Evolutionary conservation across 2,329 filamentous ascomycete species (phyloP).

Genomic region (Orbilia javanica): DNA sequence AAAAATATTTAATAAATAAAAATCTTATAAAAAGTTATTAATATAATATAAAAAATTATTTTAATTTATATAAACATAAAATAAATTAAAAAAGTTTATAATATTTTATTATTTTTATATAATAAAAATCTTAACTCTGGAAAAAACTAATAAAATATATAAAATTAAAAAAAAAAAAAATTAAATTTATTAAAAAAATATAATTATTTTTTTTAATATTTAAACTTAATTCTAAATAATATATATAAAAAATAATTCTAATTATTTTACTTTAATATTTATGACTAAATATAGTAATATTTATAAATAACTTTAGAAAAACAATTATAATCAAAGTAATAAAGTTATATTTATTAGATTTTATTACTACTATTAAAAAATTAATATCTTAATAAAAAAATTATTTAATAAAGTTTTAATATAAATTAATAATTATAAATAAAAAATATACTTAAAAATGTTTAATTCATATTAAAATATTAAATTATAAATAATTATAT

Average conservation of each 20-base stretch:
- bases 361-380: too few relatives aligned
- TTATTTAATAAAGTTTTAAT: too few relatives aligned
- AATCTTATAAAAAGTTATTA: neutral
- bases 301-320: neutral
- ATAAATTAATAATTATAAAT: too few relatives aligned
- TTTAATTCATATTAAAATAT: too few relatives aligned
- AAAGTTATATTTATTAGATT: too few relatives aligned
- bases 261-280: neutral
- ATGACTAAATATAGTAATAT: too few relatives aligned
- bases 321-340: too few relatives aligned
- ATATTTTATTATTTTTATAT: conserved; percentile 5
- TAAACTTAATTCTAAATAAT: neutral
- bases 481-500: too few relatives aligned
- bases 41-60: neutral
- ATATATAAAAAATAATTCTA: neutral
- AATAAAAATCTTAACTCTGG: neutral
- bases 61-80: neutral
- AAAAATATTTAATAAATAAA: neutral
- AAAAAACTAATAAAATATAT: neutral
- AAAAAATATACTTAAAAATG: too few relatives aligned
- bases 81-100: neutral
- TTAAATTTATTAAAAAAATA: neutral
- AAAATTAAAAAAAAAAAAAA: neutral
- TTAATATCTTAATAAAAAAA: too few relatives aligned
- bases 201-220: neutral